Conservation (phyloP, 2,329 filamentous ascomycete species). For the Aspergillaceae sp. region DNA sequence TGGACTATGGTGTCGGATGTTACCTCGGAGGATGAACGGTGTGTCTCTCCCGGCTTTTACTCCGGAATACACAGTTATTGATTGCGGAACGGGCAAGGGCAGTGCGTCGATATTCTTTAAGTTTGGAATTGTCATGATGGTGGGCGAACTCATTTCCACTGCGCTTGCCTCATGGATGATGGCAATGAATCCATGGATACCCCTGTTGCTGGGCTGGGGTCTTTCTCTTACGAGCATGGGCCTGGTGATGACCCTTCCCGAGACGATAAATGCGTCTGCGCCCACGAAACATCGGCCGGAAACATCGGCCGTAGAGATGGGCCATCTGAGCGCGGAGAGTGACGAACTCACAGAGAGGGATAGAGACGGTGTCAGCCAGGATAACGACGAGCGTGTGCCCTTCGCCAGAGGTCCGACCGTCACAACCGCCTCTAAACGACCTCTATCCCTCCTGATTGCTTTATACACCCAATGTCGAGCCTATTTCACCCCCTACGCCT, state of each 20-base stretch:
- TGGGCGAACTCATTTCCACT: slow-evolving; percentile 31
- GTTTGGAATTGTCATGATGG: slow-evolving; percentile 32
- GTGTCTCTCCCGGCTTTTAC: slow-evolving; percentile 2
- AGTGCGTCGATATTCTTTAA: slow-evolving; percentile 32
- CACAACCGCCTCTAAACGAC: slow-evolving; percentile 1
- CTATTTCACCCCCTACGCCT: slow-evolving; percentile 30
- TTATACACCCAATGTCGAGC: slow-evolving; percentile 15
- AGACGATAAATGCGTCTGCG: slow-evolving; percentile 27
- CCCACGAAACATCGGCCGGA: background rate
- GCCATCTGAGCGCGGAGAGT: slow-evolving; percentile 10
- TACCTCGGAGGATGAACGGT: slow-evolving; percentile 39
- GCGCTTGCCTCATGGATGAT: slow-evolving; percentile 34
- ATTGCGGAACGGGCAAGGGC: slow-evolving; percentile 12
- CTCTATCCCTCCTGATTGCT: slow-evolving; percentile 9
- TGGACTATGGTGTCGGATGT: slow-evolving; percentile 46
- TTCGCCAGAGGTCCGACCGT: slow-evolving; percentile 9
- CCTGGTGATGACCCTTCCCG: slow-evolving; percentile 28
- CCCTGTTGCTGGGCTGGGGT: slow-evolving; percentile 28
- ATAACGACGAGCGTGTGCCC: background rate
- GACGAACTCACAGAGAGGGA: slow-evolving; percentile 11
- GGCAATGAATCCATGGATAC: slow-evolving; percentile 33
- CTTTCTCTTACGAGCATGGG: slow-evolving; percentile 26
- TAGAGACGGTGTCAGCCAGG: slow-evolving; percentile 2
- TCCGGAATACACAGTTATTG: slow-evolving; percentile 15
- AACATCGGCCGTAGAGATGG: slow-evolving; percentile 19